Base-by-base conservation (phyloP, 805 yeast genomes). In the Starmera caribaea region DNA sequence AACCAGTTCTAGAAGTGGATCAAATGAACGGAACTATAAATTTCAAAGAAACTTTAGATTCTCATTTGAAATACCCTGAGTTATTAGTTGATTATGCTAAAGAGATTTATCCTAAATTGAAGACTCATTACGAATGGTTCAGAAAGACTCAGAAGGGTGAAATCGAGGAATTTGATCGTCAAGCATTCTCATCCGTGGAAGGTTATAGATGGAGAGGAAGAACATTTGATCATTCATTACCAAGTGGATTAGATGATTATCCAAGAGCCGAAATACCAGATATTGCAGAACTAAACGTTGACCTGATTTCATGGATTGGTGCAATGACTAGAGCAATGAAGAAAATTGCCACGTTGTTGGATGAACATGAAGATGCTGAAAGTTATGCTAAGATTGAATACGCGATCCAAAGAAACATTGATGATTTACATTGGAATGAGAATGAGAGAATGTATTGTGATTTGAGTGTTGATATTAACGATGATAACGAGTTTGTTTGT, bases 191-290 rank as follows among this genome's bases (percentile, higher is more conserved):
- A 5, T 44, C 55, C 16, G 54, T 58, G 8, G 96, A 88, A 55
- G 83, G 79, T 0, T 92, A 82, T 57, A 70, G 95, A 57, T 92
- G 98, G 98, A 73, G 87, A 42, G 98, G 97, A 5, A 76, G 97
- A 48, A 84, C 96, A 0, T 65, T 69, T 16, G 73, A 79, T 3
- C 96, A 86, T 52, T 84, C 95, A 56, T 67, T 90, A 39, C 92
- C 98, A 8, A 81, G 94, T 59, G 98, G 98, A 0, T 58, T 92
- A 30, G 98, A 92, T 59, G 98, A 92, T 55, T 92, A 89, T 54
- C 98, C 98, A 30, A 74, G 98, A 45, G 81, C 88, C 1, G 63
- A 66, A 24, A 75, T 73, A 7, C 90, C 94, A 2, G 96, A 87
- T 58, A 69, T 79, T 32, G 94, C 94, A 1, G 98, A 92, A 61